Percentiles rank a stretch among this genome's conserved stretches.
Evolutionary conservation across 306 rosid genomes (phyloP).

Genomic region (Gastrolobium villosum): DNA sequence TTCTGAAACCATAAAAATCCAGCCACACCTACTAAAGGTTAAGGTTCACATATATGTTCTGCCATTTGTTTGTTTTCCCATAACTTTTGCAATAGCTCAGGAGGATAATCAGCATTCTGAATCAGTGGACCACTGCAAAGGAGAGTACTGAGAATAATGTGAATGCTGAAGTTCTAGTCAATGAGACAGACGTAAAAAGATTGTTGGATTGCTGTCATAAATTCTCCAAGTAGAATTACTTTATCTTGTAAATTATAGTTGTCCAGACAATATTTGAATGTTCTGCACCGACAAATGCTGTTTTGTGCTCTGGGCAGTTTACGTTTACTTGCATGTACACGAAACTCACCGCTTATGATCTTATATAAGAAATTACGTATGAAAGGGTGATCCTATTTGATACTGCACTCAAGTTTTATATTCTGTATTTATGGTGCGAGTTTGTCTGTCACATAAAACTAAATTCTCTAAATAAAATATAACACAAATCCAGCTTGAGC

Average conservation of each 20-base stretch:
- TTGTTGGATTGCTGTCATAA: conserved; percentile 73
- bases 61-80: conserved; percentile 54
- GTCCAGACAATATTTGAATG: conserved; percentile 25
- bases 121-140: conserved; percentile 71
- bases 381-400: background rate
- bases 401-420: background rate
- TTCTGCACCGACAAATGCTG: background rate
- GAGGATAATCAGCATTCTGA: conserved; percentile 74
- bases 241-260: conserved; percentile 42
- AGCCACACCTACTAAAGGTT: background rate
- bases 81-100: conserved; percentile 66
- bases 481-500: conserved; percentile 22
- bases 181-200: conserved; percentile 55
- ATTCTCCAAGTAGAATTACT: conserved; percentile 58
- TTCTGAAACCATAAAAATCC: background rate
- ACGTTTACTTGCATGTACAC: no score
- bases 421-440: background rate
- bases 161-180: conserved; percentile 42
- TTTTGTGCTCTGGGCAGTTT: no score
- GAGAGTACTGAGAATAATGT: conserved; percentile 47
- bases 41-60: conserved; percentile 11
- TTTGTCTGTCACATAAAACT: background rate
- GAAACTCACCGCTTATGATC: background rate
- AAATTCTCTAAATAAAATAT: conserved; percentile 11
- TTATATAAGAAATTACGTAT: background rate